Percentiles rank a stretch among this genome's conserved stretches.
Evolutionary conservation across 495 filamentous ascomycete species (phyloP).

Genomic region (Talaromyces nanjingensis): DNA sequence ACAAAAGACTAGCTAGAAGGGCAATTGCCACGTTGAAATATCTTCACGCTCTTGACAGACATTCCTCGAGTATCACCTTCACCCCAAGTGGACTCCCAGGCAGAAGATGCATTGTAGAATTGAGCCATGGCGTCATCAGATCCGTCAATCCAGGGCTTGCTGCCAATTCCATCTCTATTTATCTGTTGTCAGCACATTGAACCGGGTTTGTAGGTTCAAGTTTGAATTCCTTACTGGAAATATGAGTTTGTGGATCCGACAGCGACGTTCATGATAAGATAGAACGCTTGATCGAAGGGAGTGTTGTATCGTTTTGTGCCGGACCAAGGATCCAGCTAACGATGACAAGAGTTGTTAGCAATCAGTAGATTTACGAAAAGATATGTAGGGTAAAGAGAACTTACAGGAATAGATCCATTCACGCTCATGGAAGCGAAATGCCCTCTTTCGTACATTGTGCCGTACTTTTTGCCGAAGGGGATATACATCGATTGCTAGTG

Average conservation of each 20-base stretch:
- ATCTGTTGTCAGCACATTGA: not conserved
- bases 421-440: conserved; percentile 58
- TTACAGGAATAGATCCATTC: conserved; percentile 57
- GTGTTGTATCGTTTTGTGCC: conserved; percentile 48
- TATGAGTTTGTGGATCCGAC: conserved; percentile 79
- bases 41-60: conserved; percentile 63
- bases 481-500: conserved; percentile 72
- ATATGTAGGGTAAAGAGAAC: not conserved
- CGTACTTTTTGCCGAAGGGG: conserved; percentile 50
- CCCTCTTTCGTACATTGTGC: conserved; percentile 64
- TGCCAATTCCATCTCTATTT: conserved; percentile 43
- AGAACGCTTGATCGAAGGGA: conserved; percentile 76
- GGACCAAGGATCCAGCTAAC: conserved; percentile 53
- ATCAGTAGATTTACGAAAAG: not conserved
- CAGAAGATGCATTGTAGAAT: conserved; percentile 61
- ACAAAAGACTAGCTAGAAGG: not conserved
- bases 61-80: conserved; percentile 48
- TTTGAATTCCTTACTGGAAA: conserved; percentile 43
- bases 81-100: conserved; percentile 69
- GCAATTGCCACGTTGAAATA: conserved; percentile 51
- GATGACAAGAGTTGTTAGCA: not conserved
- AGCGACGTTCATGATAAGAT: conserved; percentile 71
- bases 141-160: conserved; percentile 73
- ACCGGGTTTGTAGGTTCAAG: not conserved
- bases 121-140: conserved; percentile 57